Evolutionary conservation across 2,329 filamentous ascomycete species (phyloP), one percentile per base, ranked within the genome.

Genomic region (Aspergillus persii): DNA sequence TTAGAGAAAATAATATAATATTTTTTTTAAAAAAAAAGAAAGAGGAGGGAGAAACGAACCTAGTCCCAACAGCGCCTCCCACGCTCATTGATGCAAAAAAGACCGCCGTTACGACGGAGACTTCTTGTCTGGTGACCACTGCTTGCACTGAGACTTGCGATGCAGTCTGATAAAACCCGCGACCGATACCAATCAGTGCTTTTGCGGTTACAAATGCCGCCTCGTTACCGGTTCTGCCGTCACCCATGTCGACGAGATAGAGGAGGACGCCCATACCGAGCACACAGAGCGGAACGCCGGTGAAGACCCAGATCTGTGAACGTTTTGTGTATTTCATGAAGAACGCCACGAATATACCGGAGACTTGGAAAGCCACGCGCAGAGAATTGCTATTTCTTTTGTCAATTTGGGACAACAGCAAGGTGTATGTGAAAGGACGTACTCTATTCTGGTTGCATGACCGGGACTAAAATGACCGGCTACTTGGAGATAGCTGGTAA

Each of bases 401-500:
- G n/a, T 51, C 27, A 18, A 8, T 23, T 4, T 9, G 6, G 31
- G 8, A 15, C 8, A 15, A 15, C 0, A 29, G 4, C 9, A 9
- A 6, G 36, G 4, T 1, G 12, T 8, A 3, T 2, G n/a, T 15
- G 1, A 3, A 7, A 2, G n/a, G 18, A 33, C 49, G 11, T 63
- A 64, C 65, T 67, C 66, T 12, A 68, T 66, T 27, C 66, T 59
- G 3, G 74, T 77, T 0, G 76, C 71, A 6, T 72, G 67, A 0
- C 72, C 76, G 0, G 76, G 67, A 2, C 67, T 69, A 23, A 74
- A 77, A 5, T 70, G 68, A 0, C 71, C 75, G 12, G 74, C 75
- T 2, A 78, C 75, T 52, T 77, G 75, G 0, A 78, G 70, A 47
- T 76, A 78, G 48, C 76, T 78, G 0, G 75, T 74, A 50, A 78